phyloP scores from a whole-genome alignment of 176 grass and related monocot genomes.

The Otatea glauca region DNA sequence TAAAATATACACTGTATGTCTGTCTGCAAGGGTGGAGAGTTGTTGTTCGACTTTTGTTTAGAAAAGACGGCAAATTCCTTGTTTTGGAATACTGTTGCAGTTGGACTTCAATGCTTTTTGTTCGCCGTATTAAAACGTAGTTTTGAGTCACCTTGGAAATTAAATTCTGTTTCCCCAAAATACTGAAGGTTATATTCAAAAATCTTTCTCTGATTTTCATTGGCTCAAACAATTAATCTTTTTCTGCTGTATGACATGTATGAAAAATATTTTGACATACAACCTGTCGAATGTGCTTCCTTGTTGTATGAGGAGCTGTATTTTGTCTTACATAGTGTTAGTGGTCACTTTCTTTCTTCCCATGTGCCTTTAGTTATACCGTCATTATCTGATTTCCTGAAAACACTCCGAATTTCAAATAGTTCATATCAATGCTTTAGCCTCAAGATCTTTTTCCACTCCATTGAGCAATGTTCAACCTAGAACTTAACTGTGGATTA shows the following conservation, averaged over 20 bases:
- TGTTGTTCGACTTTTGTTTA: background rate
- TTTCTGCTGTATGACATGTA: background rate
- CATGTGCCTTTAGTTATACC: slow-evolving; percentile 6
- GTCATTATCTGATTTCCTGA: slow-evolving; percentile 26
- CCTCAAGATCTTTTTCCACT: background rate
- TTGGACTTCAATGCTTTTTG: slow-evolving; percentile 10
- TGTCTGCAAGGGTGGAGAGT: background rate
- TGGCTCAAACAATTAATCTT: background rate
- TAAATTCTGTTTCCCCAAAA: background rate
- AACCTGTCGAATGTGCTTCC: background rate
- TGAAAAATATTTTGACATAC: slow-evolving; percentile 23
- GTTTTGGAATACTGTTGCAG: slow-evolving; percentile 1
- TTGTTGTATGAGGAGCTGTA: background rate
- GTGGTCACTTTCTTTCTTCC: slow-evolving; percentile 35
- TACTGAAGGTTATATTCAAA: background rate
- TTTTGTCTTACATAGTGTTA: background rate
- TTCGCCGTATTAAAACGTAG: background rate
- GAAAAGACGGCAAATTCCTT: background rate
- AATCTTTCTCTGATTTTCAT: slow-evolving; percentile 13
- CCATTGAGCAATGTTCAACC: slow-evolving; percentile 12
- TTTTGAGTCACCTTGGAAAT: background rate
- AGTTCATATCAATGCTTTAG: slow-evolving; percentile 21
- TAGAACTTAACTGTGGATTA: background rate
- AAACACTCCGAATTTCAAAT: background rate
- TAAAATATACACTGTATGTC: background rate